Evolutionary conservation across 176 grass and related monocot species (phyloP), one percentile per base, ranked within the genome.

Genomic region (maize (Zea mays)): DNA sequence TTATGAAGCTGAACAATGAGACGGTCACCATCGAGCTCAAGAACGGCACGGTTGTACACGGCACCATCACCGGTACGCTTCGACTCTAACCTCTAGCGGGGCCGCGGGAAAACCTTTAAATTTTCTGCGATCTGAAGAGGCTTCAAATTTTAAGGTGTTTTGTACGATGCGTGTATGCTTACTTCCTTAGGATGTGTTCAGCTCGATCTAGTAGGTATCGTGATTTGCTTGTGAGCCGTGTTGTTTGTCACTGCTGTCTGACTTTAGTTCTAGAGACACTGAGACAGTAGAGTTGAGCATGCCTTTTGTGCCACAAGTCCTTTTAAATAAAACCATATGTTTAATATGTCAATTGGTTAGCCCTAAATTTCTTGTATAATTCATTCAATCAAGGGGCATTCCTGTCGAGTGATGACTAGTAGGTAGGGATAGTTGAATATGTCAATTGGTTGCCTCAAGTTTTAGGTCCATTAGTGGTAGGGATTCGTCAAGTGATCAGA

Each of bases 1-100:
- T 97, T 84, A 97, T 93, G 94, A 97, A 97, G 91, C 69, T 97
- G 71, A 93, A 93, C 94, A 97, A 97, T 62, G 91, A 97, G 82
- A 97, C 91, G 46, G 94, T 97, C 46, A 93, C 91, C 78, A 93
- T 93, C 72, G 94, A 97, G 86, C 90, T 97, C 61, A 93, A 97
- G 91, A 97, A 97, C 57, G 91, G 94, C 9, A 97, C 91, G 55
- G 70, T 93, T n/a, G 94, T 97, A 51, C 90, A 97, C 72, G 94
- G 91, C 52, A 97, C 91, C 74, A 93, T 97, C 84, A 91, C 85
- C 1, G 94, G 94, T 97, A 88, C 6, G 74, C 57, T 78, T 73
- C 14, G 14, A n/a, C 50, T 19, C 44, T 68, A 72, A 6, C 13
- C 12, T 33, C 36, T 35, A 20, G 37, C 38, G 38, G 0, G 38